A percentile compares a stretch with the other conserved stretches of the same genome.
These are phyloP conservation scores for Paratinospora sagittata DNA, from an alignment of 164 flowering plant species.

Conservation along the genomic window DNA sequence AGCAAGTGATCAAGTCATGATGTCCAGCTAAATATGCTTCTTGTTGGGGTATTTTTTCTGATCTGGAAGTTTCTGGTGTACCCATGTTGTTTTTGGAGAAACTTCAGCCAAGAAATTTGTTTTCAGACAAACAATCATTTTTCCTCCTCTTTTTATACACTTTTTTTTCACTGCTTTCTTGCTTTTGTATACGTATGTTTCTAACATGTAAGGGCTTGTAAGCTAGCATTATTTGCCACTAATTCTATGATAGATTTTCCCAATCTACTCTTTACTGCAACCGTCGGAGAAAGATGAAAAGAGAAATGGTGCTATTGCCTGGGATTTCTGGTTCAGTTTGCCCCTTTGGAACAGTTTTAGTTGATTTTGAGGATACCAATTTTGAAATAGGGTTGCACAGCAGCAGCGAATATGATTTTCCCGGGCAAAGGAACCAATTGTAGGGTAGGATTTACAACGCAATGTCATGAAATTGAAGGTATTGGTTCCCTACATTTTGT, in stretches of 20 bases:
- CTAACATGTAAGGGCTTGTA: slow-evolving; percentile 15
- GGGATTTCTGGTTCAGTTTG: neutral
- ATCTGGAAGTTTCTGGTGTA: slow-evolving; percentile 7
- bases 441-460: too few relatives aligned
- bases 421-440: too few relatives aligned
- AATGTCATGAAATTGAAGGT: too few relatives aligned
- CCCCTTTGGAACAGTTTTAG: too few relatives aligned
- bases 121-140: neutral
- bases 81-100: slow-evolving; percentile 10
- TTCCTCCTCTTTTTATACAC: too few relatives aligned
- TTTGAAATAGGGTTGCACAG: too few relatives aligned
- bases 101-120: neutral
- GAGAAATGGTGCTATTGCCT: neutral
- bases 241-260: neutral
- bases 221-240: slow-evolving; percentile 7
- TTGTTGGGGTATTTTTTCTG: neutral
- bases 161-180: neutral
- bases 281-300: neutral
- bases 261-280: neutral
- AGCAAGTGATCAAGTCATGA: slow-evolving; percentile 67
- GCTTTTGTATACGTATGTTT: slow-evolving; percentile 11
- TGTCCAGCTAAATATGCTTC: slow-evolving; percentile 55
- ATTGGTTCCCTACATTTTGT: too few relatives aligned
- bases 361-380: too few relatives aligned
- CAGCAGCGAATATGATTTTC: too few relatives aligned